Evolutionary conservation across 371 early-diverging fungal genomes (phyloP).

Genomic region (Syncephalastrum sp.): DNA sequence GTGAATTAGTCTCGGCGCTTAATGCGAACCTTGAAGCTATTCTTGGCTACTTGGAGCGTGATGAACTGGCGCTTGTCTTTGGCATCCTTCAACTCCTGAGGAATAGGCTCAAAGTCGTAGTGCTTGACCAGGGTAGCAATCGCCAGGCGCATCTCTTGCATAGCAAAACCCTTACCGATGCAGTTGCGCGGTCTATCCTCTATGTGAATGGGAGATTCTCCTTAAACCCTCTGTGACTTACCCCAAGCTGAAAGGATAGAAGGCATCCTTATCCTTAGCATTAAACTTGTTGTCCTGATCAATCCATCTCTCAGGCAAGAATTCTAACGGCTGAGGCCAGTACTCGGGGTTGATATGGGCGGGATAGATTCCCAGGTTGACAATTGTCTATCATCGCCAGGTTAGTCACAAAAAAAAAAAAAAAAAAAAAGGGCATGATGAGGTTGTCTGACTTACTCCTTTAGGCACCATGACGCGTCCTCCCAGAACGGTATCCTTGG

Average conservation of each 20-base stretch:
- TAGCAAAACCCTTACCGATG: conserved; percentile 46
- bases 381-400: no score
- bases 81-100: conserved; percentile 20
- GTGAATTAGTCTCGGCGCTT: conserved; percentile 2
- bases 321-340: conserved; percentile 23
- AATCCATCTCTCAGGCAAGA: conserved; percentile 37
- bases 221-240: neutral
- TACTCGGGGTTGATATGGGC: conserved; percentile 20
- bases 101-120: conserved; percentile 22
- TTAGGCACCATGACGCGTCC: conserved; percentile 16
- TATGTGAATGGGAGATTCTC: no score
- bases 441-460: conserved; percentile 13
- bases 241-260: conserved; percentile 18
- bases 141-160: conserved; percentile 41
- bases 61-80: conserved; percentile 20
- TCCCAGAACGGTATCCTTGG: conserved; percentile 10
- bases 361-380: conserved; percentile 3
- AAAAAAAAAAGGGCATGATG: neutral
- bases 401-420: no score
- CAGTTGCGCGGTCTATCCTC: conserved; percentile 35
- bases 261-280: conserved; percentile 9
- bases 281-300: neutral
- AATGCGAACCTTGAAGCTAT: conserved; percentile 18
- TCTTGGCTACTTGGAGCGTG: conserved; percentile 22
- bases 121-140: conserved; percentile 27